Base-by-base conservation (phyloP, 2,329 filamentous ascomycete species). In the Ophiostoma piceae region DNA sequence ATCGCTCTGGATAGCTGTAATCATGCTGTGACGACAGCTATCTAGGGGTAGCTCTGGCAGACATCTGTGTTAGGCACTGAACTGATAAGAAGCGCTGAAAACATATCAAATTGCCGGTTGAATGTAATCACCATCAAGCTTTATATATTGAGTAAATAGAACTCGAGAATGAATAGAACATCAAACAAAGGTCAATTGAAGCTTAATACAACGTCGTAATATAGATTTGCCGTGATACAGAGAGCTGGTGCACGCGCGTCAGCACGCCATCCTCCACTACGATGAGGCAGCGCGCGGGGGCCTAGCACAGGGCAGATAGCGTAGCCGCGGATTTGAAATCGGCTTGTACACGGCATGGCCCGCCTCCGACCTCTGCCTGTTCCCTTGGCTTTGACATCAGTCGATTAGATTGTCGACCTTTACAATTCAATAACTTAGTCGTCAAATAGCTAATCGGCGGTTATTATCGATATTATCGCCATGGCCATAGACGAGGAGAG, bases 401-500 rank as follows among this genome's bases (percentile, higher is more conserved):
- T 19, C 47, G 47, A 22, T 7, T 8, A 51, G 47, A 22, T 14
- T 29, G 22, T 29, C 19, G 47, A 57, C 19, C 6, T 47, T 7
- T 6, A 4, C 43, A 47, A 47, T 6, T 47, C 43, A 47, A 47
- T n/a, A 47, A n/a, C 16, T 7, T 47, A n/a, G n/a, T 19, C 43
- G 16, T 8, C 43, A 47, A 47, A 47, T n/a, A 47, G 43, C 43
- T 47, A n/a, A 47, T 47, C 43, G 19, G 3, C 43, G 43, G 5
- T 16, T 19, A 22, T 12, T 19, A 9, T 35, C 35, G n/a, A 39
- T 9, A 37, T n/a, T 6, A n/a, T 64, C 60, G 39, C 12, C 62
- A 65, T 65, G 62, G 32, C 60, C n/a, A 67, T 37, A 35, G 39
- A 70, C 69, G 72, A 73, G 26, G 68, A 72, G 64, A 65, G 32